Evolutionary conservation across 1,139 yeast species (phyloP).

Genomic region (Taphrina deformans): DNA sequence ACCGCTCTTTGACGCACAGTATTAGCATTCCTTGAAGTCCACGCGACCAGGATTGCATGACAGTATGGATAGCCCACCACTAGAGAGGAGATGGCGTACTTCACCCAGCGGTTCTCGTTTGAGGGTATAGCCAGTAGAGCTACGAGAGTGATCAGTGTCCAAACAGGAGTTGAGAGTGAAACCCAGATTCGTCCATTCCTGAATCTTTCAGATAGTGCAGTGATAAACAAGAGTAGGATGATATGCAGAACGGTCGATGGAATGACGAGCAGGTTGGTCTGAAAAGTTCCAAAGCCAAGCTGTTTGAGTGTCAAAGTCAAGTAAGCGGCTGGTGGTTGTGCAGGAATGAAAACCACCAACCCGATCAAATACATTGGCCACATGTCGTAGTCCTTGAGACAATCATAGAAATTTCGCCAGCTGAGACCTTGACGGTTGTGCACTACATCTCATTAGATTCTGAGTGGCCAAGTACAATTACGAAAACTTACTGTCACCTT

Average conservation of each 20-base stretch:
- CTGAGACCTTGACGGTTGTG: constrained; percentile 60
- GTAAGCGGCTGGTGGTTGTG: constrained; percentile 52
- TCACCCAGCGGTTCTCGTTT: constrained; percentile 53
- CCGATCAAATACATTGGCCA: constrained; percentile 61
- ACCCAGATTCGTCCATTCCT: constrained; percentile 46
- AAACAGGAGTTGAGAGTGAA: constrained; percentile 35
- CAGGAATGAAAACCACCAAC: constrained; percentile 50
- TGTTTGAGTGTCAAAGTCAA: constrained; percentile 55
- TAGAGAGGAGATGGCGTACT: constrained; percentile 54
- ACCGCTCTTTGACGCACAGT: constrained; percentile 57
- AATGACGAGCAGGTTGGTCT: constrained; percentile 50
- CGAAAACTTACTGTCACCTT: constrained; percentile 49
- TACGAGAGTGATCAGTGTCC: constrained; percentile 4
- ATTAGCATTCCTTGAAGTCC: constrained; percentile 16
- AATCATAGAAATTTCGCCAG: constrained; percentile 47
- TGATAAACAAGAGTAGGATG: constrained; percentile 47
- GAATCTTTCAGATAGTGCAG: constrained; percentile 50
- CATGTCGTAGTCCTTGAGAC: constrained; percentile 56
- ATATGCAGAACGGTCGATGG: constrained; percentile 48
- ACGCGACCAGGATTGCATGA: constrained; percentile 24
- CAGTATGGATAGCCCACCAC: constrained; percentile 52
- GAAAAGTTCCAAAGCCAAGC: constrained; percentile 59
- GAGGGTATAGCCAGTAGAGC: constrained; percentile 3
- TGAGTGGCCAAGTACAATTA: background rate
- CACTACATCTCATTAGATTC: constrained; percentile 44